Percentiles rank a stretch among this genome's conserved stretches.
These are phyloP conservation scores for Haberlea rhodopensis DNA, from an alignment of 257 asterid species.

Conservation along the genomic window DNA sequence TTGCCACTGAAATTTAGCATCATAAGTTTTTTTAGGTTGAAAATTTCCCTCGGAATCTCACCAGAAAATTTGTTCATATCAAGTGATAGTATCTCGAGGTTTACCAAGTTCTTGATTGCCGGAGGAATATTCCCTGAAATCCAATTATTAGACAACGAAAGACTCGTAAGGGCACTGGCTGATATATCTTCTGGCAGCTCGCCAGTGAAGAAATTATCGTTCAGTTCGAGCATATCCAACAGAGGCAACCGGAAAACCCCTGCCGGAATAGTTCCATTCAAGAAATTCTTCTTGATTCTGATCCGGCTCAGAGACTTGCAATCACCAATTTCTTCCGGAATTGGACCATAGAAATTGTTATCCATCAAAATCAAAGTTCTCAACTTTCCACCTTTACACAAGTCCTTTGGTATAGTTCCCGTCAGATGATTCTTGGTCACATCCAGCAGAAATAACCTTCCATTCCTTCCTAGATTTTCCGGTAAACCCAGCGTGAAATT, in stretches of 20 bases:
- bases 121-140: slow-evolving; percentile 55
- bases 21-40: slow-evolving; percentile 40
- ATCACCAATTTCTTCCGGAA: slow-evolving; percentile 61
- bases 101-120: slow-evolving; percentile 43
- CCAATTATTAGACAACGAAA: slow-evolving; percentile 53
- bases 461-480: slow-evolving; percentile 68
- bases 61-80: slow-evolving; percentile 57
- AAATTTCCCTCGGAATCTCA: slow-evolving; percentile 51
- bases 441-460: slow-evolving; percentile 51
- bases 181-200: slow-evolving; percentile 55
- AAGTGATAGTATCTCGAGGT: slow-evolving; percentile 47
- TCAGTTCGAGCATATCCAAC: slow-evolving; percentile 56
- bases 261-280: slow-evolving; percentile 62
- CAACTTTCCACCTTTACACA: slow-evolving; percentile 62
- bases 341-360: slow-evolving; percentile 52
- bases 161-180: slow-evolving; percentile 31
- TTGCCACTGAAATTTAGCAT: slow-evolving; percentile 55
- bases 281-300: slow-evolving; percentile 50
- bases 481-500: slow-evolving; percentile 78
- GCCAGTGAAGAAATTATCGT: slow-evolving; percentile 55
- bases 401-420: slow-evolving; percentile 56
- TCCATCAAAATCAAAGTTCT: slow-evolving; percentile 53
- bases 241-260: slow-evolving; percentile 58
- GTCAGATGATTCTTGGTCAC: slow-evolving; percentile 66
- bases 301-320: slow-evolving; percentile 50